A percentile compares a stretch with the other conserved stretches of the same genome.
phyloP scores from a whole-genome alignment of 352 stramenopile species.

The Pythium coloratum region DNA sequence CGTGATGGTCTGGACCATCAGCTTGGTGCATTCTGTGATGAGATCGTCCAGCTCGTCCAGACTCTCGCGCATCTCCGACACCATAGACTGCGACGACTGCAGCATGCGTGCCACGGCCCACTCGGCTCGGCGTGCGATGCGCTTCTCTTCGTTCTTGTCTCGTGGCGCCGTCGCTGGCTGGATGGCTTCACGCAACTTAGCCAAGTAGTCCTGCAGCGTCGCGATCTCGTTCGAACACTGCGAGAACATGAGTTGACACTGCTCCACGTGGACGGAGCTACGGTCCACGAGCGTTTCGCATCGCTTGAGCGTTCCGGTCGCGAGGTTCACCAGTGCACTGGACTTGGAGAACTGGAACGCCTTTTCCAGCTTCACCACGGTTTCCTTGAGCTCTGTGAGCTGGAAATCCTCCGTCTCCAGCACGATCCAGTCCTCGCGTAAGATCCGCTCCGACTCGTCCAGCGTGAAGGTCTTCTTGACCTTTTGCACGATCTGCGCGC shows the following conservation, averaged over 20 bases:
- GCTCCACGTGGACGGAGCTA: slow-evolving; percentile 63
- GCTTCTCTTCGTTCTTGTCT: slow-evolving; percentile 72
- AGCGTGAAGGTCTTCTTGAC: slow-evolving; percentile 68
- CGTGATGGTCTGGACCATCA: slow-evolving; percentile 88
- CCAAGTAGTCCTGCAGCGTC: slow-evolving; percentile 78
- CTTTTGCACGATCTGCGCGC: slow-evolving; percentile 51
- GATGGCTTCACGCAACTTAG: slow-evolving; percentile 69
- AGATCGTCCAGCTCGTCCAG: slow-evolving; percentile 82
- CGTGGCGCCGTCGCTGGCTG: slow-evolving; percentile 50
- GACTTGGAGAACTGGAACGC: slow-evolving; percentile 87
- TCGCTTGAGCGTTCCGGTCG: slow-evolving; percentile 62
- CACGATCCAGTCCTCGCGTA: slow-evolving; percentile 73
- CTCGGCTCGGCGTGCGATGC: slow-evolving; percentile 64
- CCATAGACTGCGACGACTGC: slow-evolving; percentile 64
- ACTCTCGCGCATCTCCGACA: slow-evolving; percentile 68
- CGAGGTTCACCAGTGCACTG: slow-evolving; percentile 64
- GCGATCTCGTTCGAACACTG: slow-evolving; percentile 76
- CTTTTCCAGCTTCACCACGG: slow-evolving; percentile 66
- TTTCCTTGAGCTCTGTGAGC: slow-evolving; percentile 56
- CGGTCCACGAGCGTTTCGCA: slow-evolving; percentile 76
- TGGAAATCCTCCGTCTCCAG: slow-evolving; percentile 81
- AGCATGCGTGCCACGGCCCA: slow-evolving; percentile 77
- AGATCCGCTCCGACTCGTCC: slow-evolving; percentile 71
- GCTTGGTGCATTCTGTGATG: slow-evolving; percentile 75
- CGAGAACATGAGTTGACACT: slow-evolving; percentile 82